Percentiles rank a stretch among this genome's conserved stretches.
phyloP scores from a whole-genome alignment of 176 grass and related monocot species.

The Phyllostachys edulis region DNA sequence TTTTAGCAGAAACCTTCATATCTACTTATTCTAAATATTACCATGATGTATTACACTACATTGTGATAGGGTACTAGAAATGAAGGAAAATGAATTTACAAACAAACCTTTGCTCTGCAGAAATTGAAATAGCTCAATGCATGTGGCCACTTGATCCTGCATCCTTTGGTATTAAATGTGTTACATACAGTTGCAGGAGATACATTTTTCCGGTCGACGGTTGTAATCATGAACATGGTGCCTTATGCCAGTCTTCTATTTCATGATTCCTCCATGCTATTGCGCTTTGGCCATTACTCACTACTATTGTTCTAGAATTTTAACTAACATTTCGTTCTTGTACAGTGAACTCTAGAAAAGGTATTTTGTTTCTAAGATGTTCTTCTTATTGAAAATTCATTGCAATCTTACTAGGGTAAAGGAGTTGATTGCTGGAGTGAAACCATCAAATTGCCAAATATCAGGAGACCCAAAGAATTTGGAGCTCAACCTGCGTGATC shows the following conservation, averaged over 20 bases:
- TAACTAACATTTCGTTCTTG: background rate
- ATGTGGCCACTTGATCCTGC: background rate
- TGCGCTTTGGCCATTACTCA: background rate
- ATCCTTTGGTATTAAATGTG: background rate
- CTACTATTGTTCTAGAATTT: background rate
- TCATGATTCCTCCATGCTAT: background rate
- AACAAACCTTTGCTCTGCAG: background rate
- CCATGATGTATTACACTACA: background rate
- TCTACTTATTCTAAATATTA: background rate
- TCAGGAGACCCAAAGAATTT: slow-evolving; percentile 58
- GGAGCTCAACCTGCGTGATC: slow-evolving; percentile 52
- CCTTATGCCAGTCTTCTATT: background rate
- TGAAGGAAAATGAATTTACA: background rate
- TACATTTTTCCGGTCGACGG: background rate
- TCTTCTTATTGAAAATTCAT: slow-evolving; percentile 32
- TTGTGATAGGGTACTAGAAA: background rate
- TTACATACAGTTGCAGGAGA: background rate
- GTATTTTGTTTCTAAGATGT: slow-evolving; percentile 14
- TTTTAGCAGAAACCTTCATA: background rate
- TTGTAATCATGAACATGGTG: background rate
- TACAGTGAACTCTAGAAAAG: slow-evolving; percentile 3
- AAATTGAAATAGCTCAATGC: background rate
- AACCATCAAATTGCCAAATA: slow-evolving; percentile 40
- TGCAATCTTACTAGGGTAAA: slow-evolving; percentile 61
- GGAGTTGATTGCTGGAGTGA: slow-evolving; percentile 49